Conservation (phyloP, 306 rosid species). For the Cicer chorassanicum region DNA sequence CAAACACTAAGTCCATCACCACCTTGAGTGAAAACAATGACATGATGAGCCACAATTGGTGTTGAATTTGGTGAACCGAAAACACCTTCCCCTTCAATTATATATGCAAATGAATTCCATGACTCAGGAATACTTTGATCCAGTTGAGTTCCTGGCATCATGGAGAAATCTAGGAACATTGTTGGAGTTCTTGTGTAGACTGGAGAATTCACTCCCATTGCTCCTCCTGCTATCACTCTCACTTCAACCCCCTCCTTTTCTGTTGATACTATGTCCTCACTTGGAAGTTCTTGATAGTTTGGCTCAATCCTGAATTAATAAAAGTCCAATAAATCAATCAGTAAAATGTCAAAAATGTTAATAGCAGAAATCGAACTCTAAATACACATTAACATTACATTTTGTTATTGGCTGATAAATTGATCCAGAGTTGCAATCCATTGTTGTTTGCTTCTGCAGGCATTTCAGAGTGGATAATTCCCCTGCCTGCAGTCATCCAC, state of each 20-base stretch:
- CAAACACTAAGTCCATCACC: constrained; percentile 73
- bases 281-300: constrained; percentile 76
- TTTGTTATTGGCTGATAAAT: constrained; percentile 73
- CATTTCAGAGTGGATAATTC: constrained; percentile 97
- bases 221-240: constrained; percentile 82
- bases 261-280: constrained; percentile 63
- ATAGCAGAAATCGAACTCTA: too few species aligned
- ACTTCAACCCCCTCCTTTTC: constrained; percentile 84
- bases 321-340: not conserved
- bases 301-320: constrained; percentile 77
- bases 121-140: constrained; percentile 77
- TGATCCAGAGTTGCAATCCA: constrained; percentile 96
- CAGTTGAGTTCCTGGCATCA: constrained; percentile 63
- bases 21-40: constrained; percentile 72
- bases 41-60: constrained; percentile 58
- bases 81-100: constrained; percentile 83
- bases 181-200: constrained; percentile 90
- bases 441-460: constrained; percentile 77
- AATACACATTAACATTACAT: constrained; percentile 49
- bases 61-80: constrained; percentile 62
- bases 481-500: constrained; percentile 99
- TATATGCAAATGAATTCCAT: constrained; percentile 86
- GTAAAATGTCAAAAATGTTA: not conserved
- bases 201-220: constrained; percentile 77
- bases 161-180: constrained; percentile 77